phyloP scores from a whole-genome alignment of 441 rosid species.

The Metrosideros polymorpha region DNA sequence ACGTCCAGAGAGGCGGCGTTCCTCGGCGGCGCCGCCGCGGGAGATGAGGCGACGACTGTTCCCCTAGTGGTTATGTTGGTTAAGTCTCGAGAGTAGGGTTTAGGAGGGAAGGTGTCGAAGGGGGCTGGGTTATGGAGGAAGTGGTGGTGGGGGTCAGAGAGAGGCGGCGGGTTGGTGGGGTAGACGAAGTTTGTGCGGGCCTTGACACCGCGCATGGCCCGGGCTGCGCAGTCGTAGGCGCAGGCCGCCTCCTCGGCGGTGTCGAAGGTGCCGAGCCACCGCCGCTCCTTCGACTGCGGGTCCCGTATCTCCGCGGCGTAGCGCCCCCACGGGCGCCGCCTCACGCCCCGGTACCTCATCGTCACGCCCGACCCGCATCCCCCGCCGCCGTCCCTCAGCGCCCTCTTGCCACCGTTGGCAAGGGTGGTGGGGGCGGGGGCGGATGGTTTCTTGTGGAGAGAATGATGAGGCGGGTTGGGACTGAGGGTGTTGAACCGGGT shows the following conservation, averaged over 20 bases:
- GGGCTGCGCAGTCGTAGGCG: conserved; percentile 13
- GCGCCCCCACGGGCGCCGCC: conserved; percentile 17
- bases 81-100: neutral
- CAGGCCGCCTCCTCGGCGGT: conserved; percentile 17
- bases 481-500: neutral
- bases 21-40: neutral
- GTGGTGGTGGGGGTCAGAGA: neutral
- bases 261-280: conserved; percentile 14
- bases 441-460: neutral
- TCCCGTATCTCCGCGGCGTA: conserved; percentile 15
- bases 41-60: neutral
- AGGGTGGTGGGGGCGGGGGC: neutral
- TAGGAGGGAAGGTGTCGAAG: neutral
- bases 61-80: neutral
- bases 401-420: neutral
- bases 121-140: neutral
- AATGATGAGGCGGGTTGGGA: neutral
- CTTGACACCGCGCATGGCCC: conserved; percentile 11
- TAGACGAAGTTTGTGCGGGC: conserved; percentile 12
- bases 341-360: conserved; percentile 15
- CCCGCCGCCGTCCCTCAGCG: neutral
- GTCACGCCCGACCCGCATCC: neutral
- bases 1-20: neutral
- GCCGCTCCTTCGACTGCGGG: conserved; percentile 16
- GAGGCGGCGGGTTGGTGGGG: neutral